Conservation (phyloP, 163 green algal species). For the Scenedesmus sp. region DNA sequence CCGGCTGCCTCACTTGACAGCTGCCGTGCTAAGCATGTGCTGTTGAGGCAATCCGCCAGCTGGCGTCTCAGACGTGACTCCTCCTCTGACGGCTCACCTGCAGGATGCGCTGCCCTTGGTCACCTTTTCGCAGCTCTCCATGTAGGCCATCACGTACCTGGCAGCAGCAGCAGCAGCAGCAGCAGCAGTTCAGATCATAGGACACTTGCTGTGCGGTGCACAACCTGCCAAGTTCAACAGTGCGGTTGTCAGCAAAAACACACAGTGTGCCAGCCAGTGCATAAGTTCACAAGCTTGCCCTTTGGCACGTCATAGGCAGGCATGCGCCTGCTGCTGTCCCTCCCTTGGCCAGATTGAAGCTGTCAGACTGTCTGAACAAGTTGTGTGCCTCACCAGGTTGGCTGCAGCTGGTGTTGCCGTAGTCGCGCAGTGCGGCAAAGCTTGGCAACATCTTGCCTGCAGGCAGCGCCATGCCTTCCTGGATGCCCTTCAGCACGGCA, state of each 20-base stretch:
- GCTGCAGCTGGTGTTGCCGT: conserved; percentile 72
- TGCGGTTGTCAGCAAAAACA: too few relatives aligned
- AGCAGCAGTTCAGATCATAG: not conserved
- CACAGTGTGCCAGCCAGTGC: too few relatives aligned
- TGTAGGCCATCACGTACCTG: conserved; percentile 58
- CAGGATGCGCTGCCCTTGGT: conserved; percentile 49
- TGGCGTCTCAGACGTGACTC: not conserved
- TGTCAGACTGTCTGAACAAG: not conserved
- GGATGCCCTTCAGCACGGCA: conserved; percentile 77
- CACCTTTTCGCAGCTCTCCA: conserved; percentile 55
- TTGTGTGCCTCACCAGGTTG: conserved; percentile 51
- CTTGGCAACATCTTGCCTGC: conserved; percentile 64
- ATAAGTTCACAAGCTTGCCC: too few relatives aligned
- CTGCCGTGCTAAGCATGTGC: too few relatives aligned
- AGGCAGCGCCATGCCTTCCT: conserved; percentile 65
- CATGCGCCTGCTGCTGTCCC: too few relatives aligned
- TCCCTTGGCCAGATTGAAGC: too few relatives aligned
- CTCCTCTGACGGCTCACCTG: conserved; percentile 30
- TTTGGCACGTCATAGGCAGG: too few relatives aligned
- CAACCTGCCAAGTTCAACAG: too few relatives aligned
- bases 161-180: not conserved
- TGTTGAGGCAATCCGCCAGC: not conserved
- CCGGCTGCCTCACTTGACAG: too few relatives aligned
- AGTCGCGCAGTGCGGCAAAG: conserved; percentile 70
- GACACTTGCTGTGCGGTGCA: too few relatives aligned